Evolutionary conservation across 2,329 filamentous ascomycete species (phyloP).

Genomic region (Trichoderma afroharzianum): DNA sequence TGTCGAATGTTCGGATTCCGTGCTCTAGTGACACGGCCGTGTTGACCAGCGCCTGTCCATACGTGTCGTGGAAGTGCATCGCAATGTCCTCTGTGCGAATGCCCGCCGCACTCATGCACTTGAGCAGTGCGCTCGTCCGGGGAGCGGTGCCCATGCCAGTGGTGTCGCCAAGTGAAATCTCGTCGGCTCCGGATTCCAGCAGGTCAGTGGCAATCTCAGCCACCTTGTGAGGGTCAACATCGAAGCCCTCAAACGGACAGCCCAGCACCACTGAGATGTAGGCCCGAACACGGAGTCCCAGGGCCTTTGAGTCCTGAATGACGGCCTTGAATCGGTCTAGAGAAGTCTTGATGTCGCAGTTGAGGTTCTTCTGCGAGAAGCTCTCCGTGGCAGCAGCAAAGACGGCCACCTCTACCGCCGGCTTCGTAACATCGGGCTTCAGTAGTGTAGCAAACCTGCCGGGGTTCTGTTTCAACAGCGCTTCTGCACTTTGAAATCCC

Average conservation of each 20-base stretch:
- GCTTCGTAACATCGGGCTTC: conserved; percentile 40
- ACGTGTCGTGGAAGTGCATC: conserved; percentile 87
- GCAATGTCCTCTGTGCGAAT: conserved; percentile 68
- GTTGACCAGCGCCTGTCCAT: conserved; percentile 81
- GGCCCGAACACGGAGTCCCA: conserved; percentile 66
- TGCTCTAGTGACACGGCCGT: conserved; percentile 72
- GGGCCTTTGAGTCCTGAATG: conserved; percentile 62
- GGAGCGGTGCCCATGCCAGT: conserved; percentile 86
- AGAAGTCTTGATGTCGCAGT: conserved; percentile 73
- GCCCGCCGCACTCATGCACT: conserved; percentile 61
- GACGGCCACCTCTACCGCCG: conserved; percentile 67
- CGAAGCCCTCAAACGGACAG: conserved; percentile 70
- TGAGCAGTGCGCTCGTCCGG: conserved; percentile 60
- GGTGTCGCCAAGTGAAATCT: conserved; percentile 86
- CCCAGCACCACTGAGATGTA: conserved; percentile 79
- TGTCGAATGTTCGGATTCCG: conserved; percentile 75
- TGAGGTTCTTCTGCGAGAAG: conserved; percentile 78
- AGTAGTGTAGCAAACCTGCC: conserved; percentile 49
- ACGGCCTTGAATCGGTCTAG: conserved; percentile 67
- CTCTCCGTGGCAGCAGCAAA: conserved; percentile 79
- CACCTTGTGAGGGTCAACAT: conserved; percentile 60
- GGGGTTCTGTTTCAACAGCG: conserved; percentile 51
- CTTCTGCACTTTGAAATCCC: conserved; percentile 62
- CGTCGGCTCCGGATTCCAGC: conserved; percentile 82
- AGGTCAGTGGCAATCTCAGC: conserved; percentile 65